Base-by-base conservation (phyloP, 768 basidiomycete genomes). In the Boletus vinaceobasis region DNA sequence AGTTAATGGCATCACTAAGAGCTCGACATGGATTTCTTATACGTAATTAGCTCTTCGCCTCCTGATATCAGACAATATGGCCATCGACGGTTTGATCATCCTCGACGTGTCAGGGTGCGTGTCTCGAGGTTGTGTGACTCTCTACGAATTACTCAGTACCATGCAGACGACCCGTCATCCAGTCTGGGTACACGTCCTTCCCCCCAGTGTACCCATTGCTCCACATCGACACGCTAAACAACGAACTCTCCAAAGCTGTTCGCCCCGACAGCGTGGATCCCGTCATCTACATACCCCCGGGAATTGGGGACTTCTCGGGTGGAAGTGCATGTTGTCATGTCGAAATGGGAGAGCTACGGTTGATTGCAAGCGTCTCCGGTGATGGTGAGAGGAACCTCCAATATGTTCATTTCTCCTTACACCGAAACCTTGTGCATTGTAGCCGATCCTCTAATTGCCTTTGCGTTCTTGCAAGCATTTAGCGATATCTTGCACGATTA, bases 391-490 rank as follows among this genome's bases (percentile, higher is more conserved):
- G 23, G 32, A 15, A n/a, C 23, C 17, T 32, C 2, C 35, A 4
- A 40, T 15, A 7, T 17, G 3, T 10, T 23, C 40, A 26, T 36
- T n/a, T 39, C n/a, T 35, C 29, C 31, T 37, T 3, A 21, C 27
- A 35, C 43, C 43, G 19, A 32, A 17, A 21, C 4, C n/a, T 17
- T 43, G 5, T 27, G 40, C 26, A 23, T 48, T 19, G 35, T 61
- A 96, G 94, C 86, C 65, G 94, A 97, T 66, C 94, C 95, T 1
- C 71, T 94, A 35, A 86, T 93, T 54, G 93, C 88, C 9, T 94
- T 98, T 66, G 80, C 93, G 1, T 97, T 96, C 67, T 69, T 97
- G 29, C 84, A 90, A 65, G 84, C 88, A 1, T 95, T 98, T 67
- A 71, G 89, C 36, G 86, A 90, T 48, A 87, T 95, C 43, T 73